Conservation (phyloP, 768 basidiomycete species). For the Collybia mongolica region DNA sequence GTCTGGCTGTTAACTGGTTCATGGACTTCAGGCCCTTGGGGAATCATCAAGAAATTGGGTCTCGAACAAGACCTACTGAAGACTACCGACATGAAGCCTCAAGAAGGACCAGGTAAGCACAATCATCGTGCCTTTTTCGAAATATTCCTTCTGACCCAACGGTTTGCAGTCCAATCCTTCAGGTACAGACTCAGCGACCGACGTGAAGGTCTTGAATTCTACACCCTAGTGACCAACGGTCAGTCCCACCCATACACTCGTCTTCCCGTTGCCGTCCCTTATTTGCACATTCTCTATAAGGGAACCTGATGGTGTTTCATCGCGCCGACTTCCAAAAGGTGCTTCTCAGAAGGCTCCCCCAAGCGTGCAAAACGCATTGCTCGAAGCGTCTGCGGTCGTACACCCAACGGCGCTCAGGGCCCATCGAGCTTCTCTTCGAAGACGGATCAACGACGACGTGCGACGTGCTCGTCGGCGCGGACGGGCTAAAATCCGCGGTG, state of each 20-base stretch:
- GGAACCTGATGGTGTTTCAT: conserved; percentile 54
- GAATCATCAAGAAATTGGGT: conserved; percentile 41
- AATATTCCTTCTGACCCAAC: conserved; percentile 3
- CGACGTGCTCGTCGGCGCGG: conserved; percentile 71
- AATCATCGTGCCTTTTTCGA: background rate
- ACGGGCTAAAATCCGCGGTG: conserved; percentile 62
- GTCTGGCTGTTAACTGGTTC: background rate
- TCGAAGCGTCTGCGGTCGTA: conserved; percentile 63
- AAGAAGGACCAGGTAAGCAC: conserved; percentile 38
- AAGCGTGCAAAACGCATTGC: conserved; percentile 44
- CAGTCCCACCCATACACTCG: conserved; percentile 13
- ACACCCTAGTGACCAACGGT: conserved; percentile 59
- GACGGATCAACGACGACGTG: conserved; percentile 61
- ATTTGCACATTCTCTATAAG: conserved; percentile 25
- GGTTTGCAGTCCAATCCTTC: conserved; percentile 44
- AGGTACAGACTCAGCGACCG: conserved; percentile 64
- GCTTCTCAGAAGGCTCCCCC: conserved; percentile 48
- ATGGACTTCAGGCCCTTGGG: conserved; percentile 41
- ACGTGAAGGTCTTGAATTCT: conserved; percentile 49
- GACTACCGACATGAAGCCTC: conserved; percentile 32
- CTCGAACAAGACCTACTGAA: conserved; percentile 45
- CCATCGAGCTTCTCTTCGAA: conserved; percentile 53
- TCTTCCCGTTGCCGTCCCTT: conserved; percentile 2
- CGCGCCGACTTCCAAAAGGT: conserved; percentile 66
- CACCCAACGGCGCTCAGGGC: conserved; percentile 35